Conservation (phyloP, 2,329 filamentous ascomycete species). For the Malbranchea cinnamomea region DNA sequence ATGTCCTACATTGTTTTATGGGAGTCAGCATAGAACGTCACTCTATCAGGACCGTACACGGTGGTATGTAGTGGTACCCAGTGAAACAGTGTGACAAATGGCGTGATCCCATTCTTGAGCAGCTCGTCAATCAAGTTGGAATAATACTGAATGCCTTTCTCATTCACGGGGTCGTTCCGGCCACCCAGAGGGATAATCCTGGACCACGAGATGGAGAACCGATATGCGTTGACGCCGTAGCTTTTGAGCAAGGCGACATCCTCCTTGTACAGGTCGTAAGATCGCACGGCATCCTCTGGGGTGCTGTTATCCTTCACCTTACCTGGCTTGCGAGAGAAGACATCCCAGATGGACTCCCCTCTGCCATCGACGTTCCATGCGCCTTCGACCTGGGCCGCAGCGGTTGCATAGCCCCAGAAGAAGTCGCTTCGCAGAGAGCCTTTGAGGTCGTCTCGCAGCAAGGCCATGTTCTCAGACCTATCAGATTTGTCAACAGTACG, state of each 20-base stretch:
- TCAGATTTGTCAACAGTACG: too few species aligned
- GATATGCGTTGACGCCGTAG: slow-evolving; percentile 59
- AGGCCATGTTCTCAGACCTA: too few species aligned
- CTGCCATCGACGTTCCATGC: slow-evolving; percentile 60
- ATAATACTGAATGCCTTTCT: slow-evolving; percentile 64
- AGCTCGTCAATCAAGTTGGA: slow-evolving; percentile 65
- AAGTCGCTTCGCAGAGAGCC: too few species aligned
- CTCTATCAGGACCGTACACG: too few species aligned
- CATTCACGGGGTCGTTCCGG: slow-evolving; percentile 66
- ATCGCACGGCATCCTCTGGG: slow-evolving; percentile 69
- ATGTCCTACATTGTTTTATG: too few species aligned
- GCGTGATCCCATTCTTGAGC: slow-evolving; percentile 58
- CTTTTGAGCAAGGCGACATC: slow-evolving; percentile 66
- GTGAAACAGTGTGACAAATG: slow-evolving; percentile 76
- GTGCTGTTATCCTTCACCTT: slow-evolving; percentile 65
- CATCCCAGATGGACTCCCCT: slow-evolving; percentile 75
- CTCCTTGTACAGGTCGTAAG: slow-evolving; percentile 62
- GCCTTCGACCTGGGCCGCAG: slow-evolving; percentile 76
- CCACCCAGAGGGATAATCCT: slow-evolving; percentile 73
- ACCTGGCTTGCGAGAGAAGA: slow-evolving; percentile 71
- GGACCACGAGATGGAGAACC: slow-evolving; percentile 72
- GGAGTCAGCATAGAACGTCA: too few species aligned
- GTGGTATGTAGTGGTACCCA: too few species aligned
- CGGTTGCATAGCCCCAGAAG: slow-evolving; percentile 67
- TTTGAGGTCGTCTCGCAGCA: too few species aligned